Percentiles rank a stretch among this genome's conserved stretches.
Evolutionary conservation across 2,329 filamentous ascomycete genomes (phyloP).

Genomic region (Paramyrothecium sp.): DNA sequence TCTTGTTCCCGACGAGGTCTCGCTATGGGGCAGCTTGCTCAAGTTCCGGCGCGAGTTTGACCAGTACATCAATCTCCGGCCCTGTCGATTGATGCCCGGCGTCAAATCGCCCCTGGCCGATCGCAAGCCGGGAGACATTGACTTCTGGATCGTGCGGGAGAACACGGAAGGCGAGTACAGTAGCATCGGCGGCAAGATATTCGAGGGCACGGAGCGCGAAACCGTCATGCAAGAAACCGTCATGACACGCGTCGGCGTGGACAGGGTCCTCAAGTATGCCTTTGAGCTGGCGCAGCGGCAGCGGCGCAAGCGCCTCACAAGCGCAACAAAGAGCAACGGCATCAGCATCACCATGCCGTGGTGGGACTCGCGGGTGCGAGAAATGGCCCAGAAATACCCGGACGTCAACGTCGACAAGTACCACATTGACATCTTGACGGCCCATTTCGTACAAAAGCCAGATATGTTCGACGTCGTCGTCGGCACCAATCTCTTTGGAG

Average conservation of each 20-base stretch:
- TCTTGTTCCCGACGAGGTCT: slow-evolving; percentile 62
- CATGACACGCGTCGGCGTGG: slow-evolving; percentile 60
- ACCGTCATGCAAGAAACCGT: slow-evolving; percentile 61
- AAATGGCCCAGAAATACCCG: slow-evolving; percentile 54
- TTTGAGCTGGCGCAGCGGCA: slow-evolving; percentile 60
- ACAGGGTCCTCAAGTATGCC: slow-evolving; percentile 61
- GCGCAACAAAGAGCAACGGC: slow-evolving; percentile 67
- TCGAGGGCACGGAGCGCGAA: slow-evolving; percentile 58
- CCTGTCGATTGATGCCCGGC: slow-evolving; percentile 60
- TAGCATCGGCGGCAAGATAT: slow-evolving; percentile 62
- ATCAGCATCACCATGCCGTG: slow-evolving; percentile 67
- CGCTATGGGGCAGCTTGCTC: slow-evolving; percentile 65
- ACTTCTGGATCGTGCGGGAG: slow-evolving; percentile 67
- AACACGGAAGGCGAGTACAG: slow-evolving; percentile 69
- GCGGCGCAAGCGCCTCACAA: slow-evolving; percentile 58
- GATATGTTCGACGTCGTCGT: slow-evolving; percentile 62
- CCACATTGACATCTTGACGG: slow-evolving; percentile 66
- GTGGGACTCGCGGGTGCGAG: slow-evolving; percentile 60
- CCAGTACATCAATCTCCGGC: slow-evolving; percentile 68
- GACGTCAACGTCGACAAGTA: slow-evolving; percentile 64
- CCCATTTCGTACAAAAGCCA: slow-evolving; percentile 60
- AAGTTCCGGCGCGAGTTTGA: slow-evolving; percentile 67
- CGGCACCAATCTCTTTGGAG: slow-evolving; percentile 61
- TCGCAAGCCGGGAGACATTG: slow-evolving; percentile 55
- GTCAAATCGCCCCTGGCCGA: slow-evolving; percentile 55